A percentile compares a stretch with the other conserved stretches of the same genome.
Evolutionary conservation across 176 grass and related monocot species (phyloP).

Genomic region (Rhynchospora breviuscula): DNA sequence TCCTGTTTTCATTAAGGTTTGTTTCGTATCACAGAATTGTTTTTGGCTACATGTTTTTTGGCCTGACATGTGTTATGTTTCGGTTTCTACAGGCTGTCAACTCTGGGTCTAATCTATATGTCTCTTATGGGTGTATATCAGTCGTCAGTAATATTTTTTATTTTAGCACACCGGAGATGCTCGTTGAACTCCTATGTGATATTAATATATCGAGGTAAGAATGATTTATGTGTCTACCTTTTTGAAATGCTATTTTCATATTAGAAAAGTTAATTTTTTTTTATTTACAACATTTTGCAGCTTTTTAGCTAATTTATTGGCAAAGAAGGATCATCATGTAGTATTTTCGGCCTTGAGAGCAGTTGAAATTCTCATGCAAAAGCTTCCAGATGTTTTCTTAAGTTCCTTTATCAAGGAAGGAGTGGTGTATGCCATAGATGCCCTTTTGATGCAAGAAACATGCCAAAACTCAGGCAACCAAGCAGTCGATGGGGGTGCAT

Average conservation of each 20-base stretch:
- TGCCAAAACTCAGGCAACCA: constrained; percentile 46
- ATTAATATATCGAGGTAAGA: constrained; percentile 88
- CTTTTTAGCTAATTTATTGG: constrained; percentile 90
- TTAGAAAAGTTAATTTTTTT: neutral
- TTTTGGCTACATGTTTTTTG: constrained; percentile 10
- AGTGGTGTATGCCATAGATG: constrained; percentile 70
- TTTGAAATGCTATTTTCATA: constrained; percentile 17
- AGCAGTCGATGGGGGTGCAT: constrained; percentile 38
- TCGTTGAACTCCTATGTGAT: constrained; percentile 64
- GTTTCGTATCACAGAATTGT: constrained; percentile 32
- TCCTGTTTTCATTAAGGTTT: constrained; percentile 88
- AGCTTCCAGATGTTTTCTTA: constrained; percentile 84
- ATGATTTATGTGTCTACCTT: neutral
- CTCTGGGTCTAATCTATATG: constrained; percentile 72
- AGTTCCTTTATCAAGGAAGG: constrained; percentile 97
- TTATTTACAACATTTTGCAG: constrained; percentile 52
- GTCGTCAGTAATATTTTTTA: constrained; percentile 89
- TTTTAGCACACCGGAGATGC: constrained; percentile 80
- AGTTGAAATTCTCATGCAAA: constrained; percentile 97
- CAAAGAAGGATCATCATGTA: constrained; percentile 85
- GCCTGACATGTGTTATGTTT: constrained; percentile 28
- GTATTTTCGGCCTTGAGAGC: constrained; percentile 66
- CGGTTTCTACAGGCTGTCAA: constrained; percentile 64
- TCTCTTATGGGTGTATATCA: constrained; percentile 82
- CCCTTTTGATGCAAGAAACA: constrained; percentile 65